Evolutionary conservation across 1,284 basidiomycete genomes (phyloP).

Genomic region (Pyrrhoderma noxium): DNA sequence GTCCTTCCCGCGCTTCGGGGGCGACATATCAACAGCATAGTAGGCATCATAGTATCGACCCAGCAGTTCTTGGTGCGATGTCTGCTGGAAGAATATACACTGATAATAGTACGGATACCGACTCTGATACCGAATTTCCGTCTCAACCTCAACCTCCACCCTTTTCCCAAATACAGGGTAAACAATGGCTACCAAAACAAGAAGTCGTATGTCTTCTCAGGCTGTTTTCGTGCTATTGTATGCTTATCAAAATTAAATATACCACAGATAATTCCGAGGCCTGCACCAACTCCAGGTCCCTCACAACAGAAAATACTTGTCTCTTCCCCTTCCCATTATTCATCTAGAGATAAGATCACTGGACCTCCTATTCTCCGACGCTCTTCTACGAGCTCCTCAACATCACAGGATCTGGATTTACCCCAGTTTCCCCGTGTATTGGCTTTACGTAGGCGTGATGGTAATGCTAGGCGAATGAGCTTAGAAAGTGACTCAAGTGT

Average conservation of each 20-base stretch:
- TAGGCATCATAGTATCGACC: background rate
- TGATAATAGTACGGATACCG: background rate
- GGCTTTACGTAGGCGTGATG: background rate
- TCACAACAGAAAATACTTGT: background rate
- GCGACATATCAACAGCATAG: background rate
- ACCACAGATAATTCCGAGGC: conserved; percentile 9
- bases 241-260: background rate
- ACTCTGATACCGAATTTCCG: background rate
- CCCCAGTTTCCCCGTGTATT: background rate
- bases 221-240: background rate
- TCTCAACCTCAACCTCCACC: background rate
- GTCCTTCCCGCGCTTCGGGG: background rate
- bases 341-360: background rate
- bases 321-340: background rate
- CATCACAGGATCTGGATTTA: background rate
- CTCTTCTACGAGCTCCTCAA: conserved; percentile 3
- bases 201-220: conserved; percentile 3
- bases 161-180: background rate
- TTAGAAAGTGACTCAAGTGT: conserved; percentile 7
- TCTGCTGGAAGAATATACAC: conserved; percentile 7
- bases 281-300: conserved; percentile 1
- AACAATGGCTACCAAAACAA: conserved; percentile 6
- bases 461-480: background rate
- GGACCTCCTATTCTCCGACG: conserved; percentile 1
- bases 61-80: conserved; percentile 2